Evolutionary conservation across 345 rosid genomes (phyloP).

Genomic region (Sonneratia caseolaris): DNA sequence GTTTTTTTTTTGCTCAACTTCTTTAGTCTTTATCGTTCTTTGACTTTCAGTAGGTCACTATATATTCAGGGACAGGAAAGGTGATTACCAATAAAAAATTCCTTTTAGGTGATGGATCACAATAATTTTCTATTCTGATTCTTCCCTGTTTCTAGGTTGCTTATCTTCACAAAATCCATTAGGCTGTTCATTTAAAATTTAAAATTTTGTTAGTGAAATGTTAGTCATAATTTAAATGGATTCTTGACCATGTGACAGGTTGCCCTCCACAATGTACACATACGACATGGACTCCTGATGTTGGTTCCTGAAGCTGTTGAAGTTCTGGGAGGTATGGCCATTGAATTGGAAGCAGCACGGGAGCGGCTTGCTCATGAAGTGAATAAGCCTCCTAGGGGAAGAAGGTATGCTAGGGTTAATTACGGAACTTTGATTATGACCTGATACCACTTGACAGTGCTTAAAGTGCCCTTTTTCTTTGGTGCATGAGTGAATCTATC

Average conservation of each 20-base stretch:
- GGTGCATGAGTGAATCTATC: neutral
- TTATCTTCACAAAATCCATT: neutral
- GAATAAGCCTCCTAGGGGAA: slow-evolving; percentile 92
- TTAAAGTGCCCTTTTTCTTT: neutral
- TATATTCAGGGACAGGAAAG: neutral
- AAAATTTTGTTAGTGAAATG: neutral
- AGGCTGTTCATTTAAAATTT: neutral
- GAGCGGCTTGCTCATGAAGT: slow-evolving; percentile 67
- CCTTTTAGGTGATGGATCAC: neutral
- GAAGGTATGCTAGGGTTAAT: slow-evolving; percentile 42
- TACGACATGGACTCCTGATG: slow-evolving; percentile 72
- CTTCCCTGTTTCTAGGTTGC: neutral
- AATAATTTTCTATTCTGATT: neutral
- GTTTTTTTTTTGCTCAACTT: neutral
- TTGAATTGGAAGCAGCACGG: slow-evolving; percentile 65
- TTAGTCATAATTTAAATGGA: neutral
- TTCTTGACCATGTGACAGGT: slow-evolving; percentile 29
- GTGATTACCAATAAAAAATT: neutral
- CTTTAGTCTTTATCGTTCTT: neutral
- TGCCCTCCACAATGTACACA: slow-evolving; percentile 61
- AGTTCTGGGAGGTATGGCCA: slow-evolving; percentile 79
- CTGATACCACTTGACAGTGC: neutral
- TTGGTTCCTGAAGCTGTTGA: slow-evolving; percentile 79
- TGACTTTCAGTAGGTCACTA: neutral
- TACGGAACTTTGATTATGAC: neutral